These are phyloP conservation scores for Lactarius hengduanensis DNA, from an alignment of 768 basidiomycete genomes.

Conservation along the genomic window DNA sequence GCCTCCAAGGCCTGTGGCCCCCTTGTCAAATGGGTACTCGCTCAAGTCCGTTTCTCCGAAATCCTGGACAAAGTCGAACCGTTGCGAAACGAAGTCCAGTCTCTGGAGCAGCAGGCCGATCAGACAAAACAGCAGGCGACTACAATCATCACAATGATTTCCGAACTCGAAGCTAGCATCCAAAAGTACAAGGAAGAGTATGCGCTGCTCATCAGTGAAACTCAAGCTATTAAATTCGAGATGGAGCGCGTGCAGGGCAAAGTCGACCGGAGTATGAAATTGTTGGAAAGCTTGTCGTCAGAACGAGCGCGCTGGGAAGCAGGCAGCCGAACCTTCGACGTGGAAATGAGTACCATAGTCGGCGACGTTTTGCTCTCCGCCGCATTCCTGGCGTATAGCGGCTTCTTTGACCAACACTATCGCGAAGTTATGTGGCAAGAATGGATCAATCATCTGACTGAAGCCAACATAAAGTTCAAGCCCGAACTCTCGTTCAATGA, in stretches of 20 bases:
- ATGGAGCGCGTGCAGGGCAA: constrained; percentile 98
- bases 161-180: constrained; percentile 91
- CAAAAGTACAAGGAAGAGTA: constrained; percentile 96
- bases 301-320: constrained; percentile 93
- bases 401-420: constrained; percentile 98
- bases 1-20: constrained; percentile 98
- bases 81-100: constrained; percentile 91
- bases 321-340: constrained; percentile 93
- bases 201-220: constrained; percentile 93
- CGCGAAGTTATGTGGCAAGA: constrained; percentile 97
- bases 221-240: constrained; percentile 93
- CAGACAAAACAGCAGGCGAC: constrained; percentile 93
- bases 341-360: constrained; percentile 97
- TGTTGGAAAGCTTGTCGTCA: constrained; percentile 91
- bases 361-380: constrained; percentile 95
- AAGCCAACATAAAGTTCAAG: constrained; percentile 91
- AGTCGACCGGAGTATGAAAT: constrained; percentile 94
- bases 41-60: constrained; percentile 95
- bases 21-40: constrained; percentile 96
- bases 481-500: constrained; percentile 89
- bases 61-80: constrained; percentile 98
- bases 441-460: constrained; percentile 86
- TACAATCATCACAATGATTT: constrained; percentile 88
- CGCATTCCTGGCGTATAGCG: constrained; percentile 94
- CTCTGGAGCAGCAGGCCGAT: constrained; percentile 88